These are phyloP conservation scores for Rhodomyrtus psidioides DNA, from an alignment of 441 rosid genomes.

Conservation along the genomic window DNA sequence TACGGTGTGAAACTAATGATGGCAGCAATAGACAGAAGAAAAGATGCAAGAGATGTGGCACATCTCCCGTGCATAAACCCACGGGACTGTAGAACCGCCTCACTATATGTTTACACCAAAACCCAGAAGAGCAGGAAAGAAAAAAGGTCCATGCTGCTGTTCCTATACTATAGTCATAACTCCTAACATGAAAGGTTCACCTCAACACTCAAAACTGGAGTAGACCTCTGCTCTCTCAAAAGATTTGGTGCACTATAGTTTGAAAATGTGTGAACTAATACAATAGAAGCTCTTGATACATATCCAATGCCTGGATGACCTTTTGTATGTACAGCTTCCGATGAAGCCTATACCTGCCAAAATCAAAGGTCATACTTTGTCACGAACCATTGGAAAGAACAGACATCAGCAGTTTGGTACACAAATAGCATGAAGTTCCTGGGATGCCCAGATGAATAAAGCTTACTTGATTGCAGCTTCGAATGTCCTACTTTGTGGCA, in stretches of 20 bases:
- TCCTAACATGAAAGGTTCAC: background rate
- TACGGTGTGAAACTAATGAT: background rate
- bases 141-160: background rate
- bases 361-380: background rate
- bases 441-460: background rate
- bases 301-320: constrained; percentile 50
- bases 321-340: constrained; percentile 66
- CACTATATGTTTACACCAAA: background rate
- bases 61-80: background rate
- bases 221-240: background rate
- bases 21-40: background rate
- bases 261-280: constrained; percentile 15
- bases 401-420: background rate
- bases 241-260: background rate
- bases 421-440: background rate
- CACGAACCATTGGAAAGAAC: background rate
- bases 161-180: background rate
- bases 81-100: background rate
- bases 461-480: constrained; percentile 59
- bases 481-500: constrained; percentile 43
- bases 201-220: background rate
- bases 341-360: constrained; percentile 64
- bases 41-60: background rate
- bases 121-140: background rate
- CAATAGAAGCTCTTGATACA: constrained; percentile 68